Conservation (phyloP, 345 rosid genomes). For the Gossypium anomalum region DNA sequence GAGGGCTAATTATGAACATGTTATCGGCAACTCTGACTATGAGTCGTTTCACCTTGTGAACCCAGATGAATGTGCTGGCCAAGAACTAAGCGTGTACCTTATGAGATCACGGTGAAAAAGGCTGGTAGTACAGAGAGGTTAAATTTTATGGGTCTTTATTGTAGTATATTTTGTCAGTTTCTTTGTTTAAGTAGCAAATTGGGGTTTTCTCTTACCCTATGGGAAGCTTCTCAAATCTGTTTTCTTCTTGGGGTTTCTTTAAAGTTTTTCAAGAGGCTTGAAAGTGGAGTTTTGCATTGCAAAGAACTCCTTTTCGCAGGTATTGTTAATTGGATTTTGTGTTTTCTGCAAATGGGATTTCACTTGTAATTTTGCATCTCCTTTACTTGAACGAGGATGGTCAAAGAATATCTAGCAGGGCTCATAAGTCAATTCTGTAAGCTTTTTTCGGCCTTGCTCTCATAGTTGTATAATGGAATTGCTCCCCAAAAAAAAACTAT, state of each 20-base stretch:
- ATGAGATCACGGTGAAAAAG: slow-evolving; percentile 17
- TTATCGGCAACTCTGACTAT: slow-evolving; percentile 60
- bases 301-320: not conserved
- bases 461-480: not conserved
- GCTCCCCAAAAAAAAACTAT: no score
- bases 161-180: not conserved
- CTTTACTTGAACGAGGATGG: not conserved
- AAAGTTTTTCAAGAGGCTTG: not conserved
- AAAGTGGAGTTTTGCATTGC: not conserved
- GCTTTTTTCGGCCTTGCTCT: no score
- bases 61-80: slow-evolving; percentile 64
- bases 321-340: no score
- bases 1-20: slow-evolving; percentile 84
- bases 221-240: not conserved
- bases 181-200: not conserved
- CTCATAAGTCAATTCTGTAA: not conserved
- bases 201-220: not conserved
- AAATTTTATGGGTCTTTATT: slow-evolving; percentile 1
- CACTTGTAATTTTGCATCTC: no score
- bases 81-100: slow-evolving; percentile 86
- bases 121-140: not conserved
- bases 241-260: not conserved
- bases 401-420: slow-evolving; percentile 1
- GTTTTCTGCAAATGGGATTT: no score
- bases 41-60: slow-evolving; percentile 84